Base-by-base conservation (phyloP, 2,329 filamentous ascomycete genomes). In the Didymella exigua region DNA sequence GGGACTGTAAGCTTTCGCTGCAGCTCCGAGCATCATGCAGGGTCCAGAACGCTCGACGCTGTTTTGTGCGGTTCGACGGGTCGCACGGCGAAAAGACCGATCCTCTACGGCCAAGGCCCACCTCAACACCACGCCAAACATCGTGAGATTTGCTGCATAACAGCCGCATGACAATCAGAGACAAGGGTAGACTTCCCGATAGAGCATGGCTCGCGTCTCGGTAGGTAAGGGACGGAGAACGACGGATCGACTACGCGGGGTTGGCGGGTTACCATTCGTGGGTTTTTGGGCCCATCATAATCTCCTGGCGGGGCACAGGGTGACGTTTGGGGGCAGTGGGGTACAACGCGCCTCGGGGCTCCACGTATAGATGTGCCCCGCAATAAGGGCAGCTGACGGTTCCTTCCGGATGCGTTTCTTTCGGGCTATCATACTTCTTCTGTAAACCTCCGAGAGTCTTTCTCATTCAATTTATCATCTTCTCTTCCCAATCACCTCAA, bases 101-200 rank as follows among this genome's bases (percentile, higher is more conserved):
- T 45, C 45, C 41, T 30, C 36, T 26, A 42, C 54, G 53, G 47
- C 53, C 38, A 38, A 48, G 43, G n/a, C 34, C 54, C 47, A 52
- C 54, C 54, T 51, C 54, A 56, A 56, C 54, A 56, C 54, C 54
- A 56, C 47, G 48, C 54, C 54, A 47, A 51, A 56, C 54, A 56
- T 56, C 54, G 54, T 56, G 54, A 51, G 54, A 34, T 56, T 44
- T 38, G 31, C 47, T 48, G 43, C 48, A 51, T 50, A 26, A 42
- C 46, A 56, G 53, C 45, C 36, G 52, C 52, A 55, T 50, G 52
- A 46, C 52, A 42, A 18, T 24, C 33, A 29, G 18, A 42, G 19
- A 18, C 40, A 5, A 49, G 54, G 54, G 54, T 56, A 36, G 18
- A 48, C 34, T 51, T 10, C 54, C 47, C 31, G 21, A 48, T n/a